phyloP scores from a whole-genome alignment of 2,329 filamentous ascomycete genomes.

The Thelonectria rubi region DNA sequence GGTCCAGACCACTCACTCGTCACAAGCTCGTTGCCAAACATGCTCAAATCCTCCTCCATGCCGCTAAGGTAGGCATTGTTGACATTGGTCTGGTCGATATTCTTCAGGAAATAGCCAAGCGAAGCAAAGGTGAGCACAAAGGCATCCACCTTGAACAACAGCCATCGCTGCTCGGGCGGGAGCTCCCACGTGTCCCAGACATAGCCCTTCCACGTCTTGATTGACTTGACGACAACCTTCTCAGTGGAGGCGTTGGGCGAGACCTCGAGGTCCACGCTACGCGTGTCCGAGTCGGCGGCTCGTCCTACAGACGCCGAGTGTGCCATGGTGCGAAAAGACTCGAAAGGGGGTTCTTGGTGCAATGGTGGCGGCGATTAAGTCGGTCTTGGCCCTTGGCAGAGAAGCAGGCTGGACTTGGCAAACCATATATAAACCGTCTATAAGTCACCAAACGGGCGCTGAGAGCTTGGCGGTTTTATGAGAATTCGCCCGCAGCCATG shows the following conservation, averaged over 20 bases:
- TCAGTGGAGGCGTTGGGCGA: constrained; percentile 5
- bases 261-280: constrained; percentile 5
- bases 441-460: neutral
- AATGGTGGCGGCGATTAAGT: neutral
- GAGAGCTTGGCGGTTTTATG: neutral
- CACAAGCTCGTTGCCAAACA: constrained; percentile 36
- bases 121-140: constrained; percentile 48
- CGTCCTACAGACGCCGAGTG: neutral
- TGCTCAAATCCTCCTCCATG: constrained; percentile 36
- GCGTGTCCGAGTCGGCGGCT: neutral
- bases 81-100: constrained; percentile 52
- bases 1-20: constrained; percentile 26
- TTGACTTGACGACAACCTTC: constrained; percentile 11
- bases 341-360: neutral
- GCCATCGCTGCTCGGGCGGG: constrained; percentile 44
- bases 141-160: constrained; percentile 49
- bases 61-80: constrained; percentile 48
- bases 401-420: neutral
- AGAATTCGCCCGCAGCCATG: constrained; percentile 11
- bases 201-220: constrained; percentile 47
- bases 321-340: constrained; percentile 1
- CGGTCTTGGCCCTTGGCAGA: neutral
- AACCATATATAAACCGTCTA: neutral
- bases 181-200: constrained; percentile 50
- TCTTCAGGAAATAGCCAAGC: constrained; percentile 47